Evolutionary conservation across 2,329 filamentous ascomycete species (phyloP).

Genomic region (Exophiala alcalophila): DNA sequence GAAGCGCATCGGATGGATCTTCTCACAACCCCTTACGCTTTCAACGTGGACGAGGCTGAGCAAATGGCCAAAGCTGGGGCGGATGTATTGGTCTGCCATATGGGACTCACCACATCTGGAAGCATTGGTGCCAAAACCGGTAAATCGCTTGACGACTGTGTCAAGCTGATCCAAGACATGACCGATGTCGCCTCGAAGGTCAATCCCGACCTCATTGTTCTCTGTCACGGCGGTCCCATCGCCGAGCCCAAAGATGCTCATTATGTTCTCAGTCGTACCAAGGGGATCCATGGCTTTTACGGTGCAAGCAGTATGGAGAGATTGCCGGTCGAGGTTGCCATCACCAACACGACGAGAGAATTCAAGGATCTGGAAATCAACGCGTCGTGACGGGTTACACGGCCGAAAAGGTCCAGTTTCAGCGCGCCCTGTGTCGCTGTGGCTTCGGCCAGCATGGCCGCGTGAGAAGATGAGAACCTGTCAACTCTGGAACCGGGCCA

Average conservation of each 20-base stretch:
- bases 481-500: too few relatives aligned
- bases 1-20: slow-evolving; percentile 59
- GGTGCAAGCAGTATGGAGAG: slow-evolving; percentile 69
- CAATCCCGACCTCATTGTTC: slow-evolving; percentile 58
- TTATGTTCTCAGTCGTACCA: slow-evolving; percentile 59
- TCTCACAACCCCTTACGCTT: slow-evolving; percentile 69
- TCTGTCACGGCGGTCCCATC: slow-evolving; percentile 71
- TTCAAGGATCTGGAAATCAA: slow-evolving; percentile 49
- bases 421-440: too few relatives aligned
- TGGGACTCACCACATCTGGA: slow-evolving; percentile 64
- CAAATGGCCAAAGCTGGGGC: slow-evolving; percentile 64
- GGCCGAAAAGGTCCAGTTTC: neutral
- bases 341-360: slow-evolving; percentile 55
- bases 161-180: slow-evolving; percentile 61
- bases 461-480: too few relatives aligned
- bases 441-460: too few relatives aligned
- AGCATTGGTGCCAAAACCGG: slow-evolving; percentile 63
- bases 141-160: slow-evolving; percentile 63
- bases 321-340: slow-evolving; percentile 65
- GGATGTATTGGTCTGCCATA: slow-evolving; percentile 66
- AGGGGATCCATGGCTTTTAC: slow-evolving; percentile 68
- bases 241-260: slow-evolving; percentile 61
- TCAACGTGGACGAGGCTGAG: slow-evolving; percentile 59
- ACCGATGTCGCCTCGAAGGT: slow-evolving; percentile 57
- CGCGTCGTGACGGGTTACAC: slow-evolving; percentile 1